Evolutionary conservation across 805 yeast species (phyloP), one percentile per base, ranked within the genome.

Genomic region (Komagataella kurtzmanii): DNA sequence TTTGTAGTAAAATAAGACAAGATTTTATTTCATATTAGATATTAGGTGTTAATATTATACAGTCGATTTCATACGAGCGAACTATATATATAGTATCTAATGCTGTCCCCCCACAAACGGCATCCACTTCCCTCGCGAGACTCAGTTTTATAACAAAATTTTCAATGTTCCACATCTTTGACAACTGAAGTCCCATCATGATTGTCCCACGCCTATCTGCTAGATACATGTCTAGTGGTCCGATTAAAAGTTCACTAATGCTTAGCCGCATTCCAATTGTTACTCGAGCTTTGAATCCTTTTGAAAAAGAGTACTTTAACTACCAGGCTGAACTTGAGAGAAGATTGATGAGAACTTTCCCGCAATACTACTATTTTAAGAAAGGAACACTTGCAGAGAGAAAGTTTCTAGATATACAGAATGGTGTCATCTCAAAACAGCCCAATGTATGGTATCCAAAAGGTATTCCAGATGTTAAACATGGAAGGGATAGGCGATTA

Each of bases 281-380:
- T 48, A 87, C 96, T 2, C 83, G 86, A 8, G 91, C 86, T 54
- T 69, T 82, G 51, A 73, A 83, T 7, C 77, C 73, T 52, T 84
- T 91, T 58, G 97, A 88, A 59, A 61, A 71, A 54, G 80, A 81
- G 50, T 93, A 83, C 66, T 87, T 85, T 64, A 72, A 80, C 51
- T 93, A 93, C 65, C 96, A 90, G 66, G 78, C 80, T 50, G 95
- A 87, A 65, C 74, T 93, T 52, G 90, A 89, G 73, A 82, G 82
- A 62, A 77, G 98, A 60, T 74, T 93, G 58, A 89, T 90, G 96
- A 89, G 97, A 96, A 89, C 98, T 0, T 93, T 93, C 67, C 98
- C 99, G 4, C 81, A 84, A 59, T 88, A 88, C 78, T 90, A 81
- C 64, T 93, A 90, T 70, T 93, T 83, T 71, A 87, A 85, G 62